Evolutionary conservation across 139 green algal genomes (phyloP), one percentile per base, ranked within the genome.

Genomic region (Bryopsis sp.): DNA sequence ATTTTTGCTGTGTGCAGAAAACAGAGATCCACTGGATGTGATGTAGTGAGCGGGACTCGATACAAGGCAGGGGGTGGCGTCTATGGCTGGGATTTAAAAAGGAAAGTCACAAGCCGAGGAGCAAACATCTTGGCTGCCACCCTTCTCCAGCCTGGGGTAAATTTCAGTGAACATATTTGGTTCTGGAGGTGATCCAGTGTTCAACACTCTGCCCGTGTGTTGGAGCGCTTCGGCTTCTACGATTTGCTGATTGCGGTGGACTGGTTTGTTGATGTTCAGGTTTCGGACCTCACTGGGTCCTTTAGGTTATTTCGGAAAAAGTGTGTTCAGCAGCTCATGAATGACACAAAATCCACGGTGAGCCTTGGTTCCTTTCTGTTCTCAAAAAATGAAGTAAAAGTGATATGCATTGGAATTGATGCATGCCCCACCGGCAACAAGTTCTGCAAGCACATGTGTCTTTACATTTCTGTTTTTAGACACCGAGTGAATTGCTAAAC

Each of bases 21-120:
- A 38, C 91, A 97, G 78, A 43, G 70, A 32, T 54, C 81, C 46
- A 89, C 73, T 1, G 71, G 70, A 19, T 77, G 64, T 26, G 92
- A 96, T 80, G 81, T 98, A 2, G 93, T 97, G 4, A 88, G 79
- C 1, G 93, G 93, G 19, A 97, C 89, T 2, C 78, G 93, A 2
- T 97, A 97, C 77, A 43, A 48, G 0, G 0, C 24, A 0, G 84
- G 81, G 1, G 92, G 90, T 1, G 93, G 93, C 5, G 92, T 98
- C 1, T 84, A 78, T 46, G 94, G 94, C 22, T 99, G 94, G 94
- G 81, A 86, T 70, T 77, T 89, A 58, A 76, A 70, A 28, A 77
- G 94, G 43, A 99, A 98, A 76, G 72, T 97, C 6, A 96, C 82
- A 28, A 92, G 80, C 67, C 74, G 87, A 24, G 93, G 90, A 3